Percentiles rank a stretch among this genome's conserved stretches.
phyloP scores from a whole-genome alignment of 768 basidiomycete genomes.

The Psilocybe tampanensis region DNA sequence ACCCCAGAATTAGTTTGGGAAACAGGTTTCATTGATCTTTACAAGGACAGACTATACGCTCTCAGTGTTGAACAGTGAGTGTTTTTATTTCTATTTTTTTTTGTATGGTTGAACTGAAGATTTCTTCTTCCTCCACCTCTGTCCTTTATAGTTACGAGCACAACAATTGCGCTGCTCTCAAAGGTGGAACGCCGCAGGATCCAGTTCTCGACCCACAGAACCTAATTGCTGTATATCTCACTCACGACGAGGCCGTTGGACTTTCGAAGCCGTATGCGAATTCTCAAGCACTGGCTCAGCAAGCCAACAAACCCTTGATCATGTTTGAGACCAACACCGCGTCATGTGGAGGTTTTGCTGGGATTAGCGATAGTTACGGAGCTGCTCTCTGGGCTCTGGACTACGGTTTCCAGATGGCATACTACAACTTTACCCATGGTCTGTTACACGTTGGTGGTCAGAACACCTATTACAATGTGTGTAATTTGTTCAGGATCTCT shows the following conservation, averaged over 20 bases:
- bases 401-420: constrained; percentile 65
- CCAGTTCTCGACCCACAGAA: constrained; percentile 42
- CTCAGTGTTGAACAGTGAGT: constrained; percentile 61
- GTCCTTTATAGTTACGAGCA: constrained; percentile 34
- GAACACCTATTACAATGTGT: constrained; percentile 67
- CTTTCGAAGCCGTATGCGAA: constrained; percentile 57
- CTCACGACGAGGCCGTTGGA: constrained; percentile 52
- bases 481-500: constrained; percentile 20
- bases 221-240: constrained; percentile 57
- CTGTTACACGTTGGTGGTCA: constrained; percentile 68
- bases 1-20: constrained; percentile 47
- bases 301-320: constrained; percentile 48
- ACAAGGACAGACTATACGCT: constrained; percentile 40
- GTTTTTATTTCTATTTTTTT: not conserved
- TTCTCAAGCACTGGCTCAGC: constrained; percentile 47
- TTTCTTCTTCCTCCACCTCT: not conserved
- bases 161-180: constrained; percentile 63
- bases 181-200: constrained; percentile 34
- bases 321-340: constrained; percentile 78
- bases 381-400: constrained; percentile 69
- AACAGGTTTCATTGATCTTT: constrained; percentile 50
- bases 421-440: constrained; percentile 55
- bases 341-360: constrained; percentile 69
- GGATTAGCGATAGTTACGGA: constrained; percentile 62
- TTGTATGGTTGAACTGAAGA: not conserved